Base-by-base conservation (phyloP, 768 basidiomycete species). In the Rhizopogon vesiculosus region DNA sequence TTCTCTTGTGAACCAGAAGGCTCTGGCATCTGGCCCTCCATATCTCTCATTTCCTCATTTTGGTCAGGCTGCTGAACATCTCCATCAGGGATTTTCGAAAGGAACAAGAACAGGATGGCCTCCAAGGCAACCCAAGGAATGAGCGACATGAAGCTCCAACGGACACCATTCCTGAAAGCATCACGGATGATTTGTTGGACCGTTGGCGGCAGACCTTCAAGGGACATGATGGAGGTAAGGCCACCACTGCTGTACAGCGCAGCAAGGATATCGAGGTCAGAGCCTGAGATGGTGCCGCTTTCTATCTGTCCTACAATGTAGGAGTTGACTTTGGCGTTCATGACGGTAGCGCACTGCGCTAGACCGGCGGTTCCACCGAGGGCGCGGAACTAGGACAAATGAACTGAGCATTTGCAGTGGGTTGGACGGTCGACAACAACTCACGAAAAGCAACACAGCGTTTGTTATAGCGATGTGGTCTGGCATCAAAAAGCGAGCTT, bases 331-430 rank as follows among this genome's bases (percentile, higher is more conserved):
- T 73, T 78, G 35, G 71, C 65, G 57, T 73, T 73, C 53, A 81
- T 71, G 19, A 82, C 68, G 7, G 81, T 76, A 42, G 74, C 72
- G 51, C 79, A 80, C 58, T 82, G 81, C 0, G 81, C 79, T 40
- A 82, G 74, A 22, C 81, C 80, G 40, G 80, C 62, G 0, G 79
- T 81, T 8, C 81, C 81, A n/a, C 81, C 81, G 40, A 80, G 65
- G 1, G 75, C 64, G 15, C 76, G 73, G 67, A 76, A 77, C 78
- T 81, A 58, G 18, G 15, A 7, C 0, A 5, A 33, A 8, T 16
- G 5, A 12, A 3, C 13, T 25, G 13, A 28, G 16, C 4, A 16
- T 2, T 42, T 5, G 15, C 31, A 33, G 12, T 18, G 16, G 18
- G 51, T 1, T 19, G 29, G n/a, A 16, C 1, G 39, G 16, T 3